phyloP scores from a whole-genome alignment of 108 stramenopile species.

The Discostella stelligeroides region DNA sequence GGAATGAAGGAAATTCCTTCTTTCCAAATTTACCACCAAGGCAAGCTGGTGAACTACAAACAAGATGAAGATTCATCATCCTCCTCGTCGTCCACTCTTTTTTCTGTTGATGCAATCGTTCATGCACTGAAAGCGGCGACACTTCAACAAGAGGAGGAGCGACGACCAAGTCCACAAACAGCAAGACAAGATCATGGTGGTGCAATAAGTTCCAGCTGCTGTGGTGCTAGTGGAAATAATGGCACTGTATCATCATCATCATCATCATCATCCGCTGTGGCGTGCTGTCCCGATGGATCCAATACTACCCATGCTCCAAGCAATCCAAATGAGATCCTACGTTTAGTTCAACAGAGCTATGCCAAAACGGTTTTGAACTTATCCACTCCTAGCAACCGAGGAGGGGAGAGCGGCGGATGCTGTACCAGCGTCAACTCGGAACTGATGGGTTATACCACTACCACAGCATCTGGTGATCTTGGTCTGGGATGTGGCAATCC shows the following conservation, averaged over 20 bases:
- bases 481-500: conserved; percentile 65
- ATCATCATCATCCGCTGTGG: no score
- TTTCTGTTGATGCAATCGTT: not conserved
- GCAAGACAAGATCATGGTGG: not conserved
- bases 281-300: conserved; percentile 31
- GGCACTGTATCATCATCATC: not conserved
- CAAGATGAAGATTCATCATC: conserved; percentile 3
- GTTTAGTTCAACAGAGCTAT: conserved; percentile 27
- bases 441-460: conserved; percentile 34
- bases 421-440: conserved; percentile 32
- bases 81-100: not conserved
- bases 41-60: conserved; percentile 13
- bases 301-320: not conserved
- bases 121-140: no score
- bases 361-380: conserved; percentile 24
- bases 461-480: conserved; percentile 36
- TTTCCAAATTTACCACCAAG: conserved; percentile 29
- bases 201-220: conserved; percentile 11
- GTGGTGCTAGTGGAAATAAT: conserved; percentile 9
- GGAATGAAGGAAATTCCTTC: conserved; percentile 44
- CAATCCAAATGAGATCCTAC: conserved; percentile 8
- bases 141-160: no score
- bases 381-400: not conserved
- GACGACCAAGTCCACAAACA: no score
- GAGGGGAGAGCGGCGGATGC: conserved; percentile 23